Conservation (phyloP, 78 protist species). For the Protostelium mycophagum region DNA sequence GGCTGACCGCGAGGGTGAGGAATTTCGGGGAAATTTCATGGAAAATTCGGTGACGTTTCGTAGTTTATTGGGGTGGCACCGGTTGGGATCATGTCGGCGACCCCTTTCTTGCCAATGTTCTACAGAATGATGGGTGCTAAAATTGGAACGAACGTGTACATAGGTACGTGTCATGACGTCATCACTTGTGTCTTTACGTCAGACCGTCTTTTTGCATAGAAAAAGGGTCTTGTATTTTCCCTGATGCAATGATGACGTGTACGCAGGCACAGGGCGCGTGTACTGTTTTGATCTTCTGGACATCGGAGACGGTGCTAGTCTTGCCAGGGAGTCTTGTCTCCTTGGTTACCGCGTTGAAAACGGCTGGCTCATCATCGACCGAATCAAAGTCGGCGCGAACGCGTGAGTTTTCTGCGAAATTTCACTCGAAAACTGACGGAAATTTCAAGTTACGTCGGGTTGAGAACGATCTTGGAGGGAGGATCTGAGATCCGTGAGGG, state of each 20-base stretch:
- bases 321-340: background rate
- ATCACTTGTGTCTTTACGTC: too few species aligned
- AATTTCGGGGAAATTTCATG: background rate
- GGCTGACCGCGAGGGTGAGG: background rate
- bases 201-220: too few species aligned
- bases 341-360: background rate
- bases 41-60: background rate
- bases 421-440: too few species aligned
- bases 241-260: too few species aligned
- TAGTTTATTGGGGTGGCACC: background rate
- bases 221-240: too few species aligned
- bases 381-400: background rate
- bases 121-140: background rate
- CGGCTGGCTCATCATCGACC: background rate
- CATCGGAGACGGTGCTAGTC: background rate
- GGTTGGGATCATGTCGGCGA: background rate
- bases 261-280: background rate
- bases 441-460: background rate
- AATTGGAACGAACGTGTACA: background rate
- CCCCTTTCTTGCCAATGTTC: background rate
- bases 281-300: background rate
- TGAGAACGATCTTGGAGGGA: background rate
- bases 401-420: background rate
- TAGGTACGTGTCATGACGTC: too few species aligned
- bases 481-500: background rate